Conservation (phyloP, 768 basidiomycete species). For the Lactifluus piperatus region DNA sequence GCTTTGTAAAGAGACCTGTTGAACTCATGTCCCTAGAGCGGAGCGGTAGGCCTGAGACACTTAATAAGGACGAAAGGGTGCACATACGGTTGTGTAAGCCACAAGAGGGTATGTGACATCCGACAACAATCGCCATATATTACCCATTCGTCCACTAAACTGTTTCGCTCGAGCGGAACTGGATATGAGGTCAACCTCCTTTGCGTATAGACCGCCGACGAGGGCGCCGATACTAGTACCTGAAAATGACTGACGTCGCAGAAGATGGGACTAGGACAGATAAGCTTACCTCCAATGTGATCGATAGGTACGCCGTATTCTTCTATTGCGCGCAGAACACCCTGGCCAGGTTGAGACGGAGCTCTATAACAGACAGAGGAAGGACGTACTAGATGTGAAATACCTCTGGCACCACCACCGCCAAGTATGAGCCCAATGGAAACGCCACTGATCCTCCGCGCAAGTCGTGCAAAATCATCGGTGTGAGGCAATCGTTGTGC, state of each 20-base stretch:
- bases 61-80: not conserved
- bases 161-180: slow-evolving; percentile 82
- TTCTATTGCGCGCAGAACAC: slow-evolving; percentile 85
- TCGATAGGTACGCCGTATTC: slow-evolving; percentile 93
- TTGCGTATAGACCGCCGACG: slow-evolving; percentile 90
- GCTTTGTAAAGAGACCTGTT: slow-evolving; percentile 94
- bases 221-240: slow-evolving; percentile 89
- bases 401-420: slow-evolving; percentile 94
- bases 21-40: slow-evolving; percentile 77
- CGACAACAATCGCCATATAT: slow-evolving; percentile 87
- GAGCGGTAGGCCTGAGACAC: not conserved
- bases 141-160: slow-evolving; percentile 86
- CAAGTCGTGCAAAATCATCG: slow-evolving; percentile 89
- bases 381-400: slow-evolving; percentile 51
- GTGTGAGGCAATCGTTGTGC: slow-evolving; percentile 74
- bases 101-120: slow-evolving; percentile 92
- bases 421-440: slow-evolving; percentile 92
- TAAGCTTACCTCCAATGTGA: slow-evolving; percentile 63
- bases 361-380: slow-evolving; percentile 29
- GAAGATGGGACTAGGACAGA: not conserved
- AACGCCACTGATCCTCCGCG: slow-evolving; percentile 84
- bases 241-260: slow-evolving; percentile 22
- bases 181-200: slow-evolving; percentile 86
- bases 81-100: slow-evolving; percentile 75
- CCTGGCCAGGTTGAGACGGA: slow-evolving; percentile 37